These are phyloP conservation scores for Phytopythium helicoides DNA, from an alignment of 352 stramenopile species.

Conservation along the genomic window DNA sequence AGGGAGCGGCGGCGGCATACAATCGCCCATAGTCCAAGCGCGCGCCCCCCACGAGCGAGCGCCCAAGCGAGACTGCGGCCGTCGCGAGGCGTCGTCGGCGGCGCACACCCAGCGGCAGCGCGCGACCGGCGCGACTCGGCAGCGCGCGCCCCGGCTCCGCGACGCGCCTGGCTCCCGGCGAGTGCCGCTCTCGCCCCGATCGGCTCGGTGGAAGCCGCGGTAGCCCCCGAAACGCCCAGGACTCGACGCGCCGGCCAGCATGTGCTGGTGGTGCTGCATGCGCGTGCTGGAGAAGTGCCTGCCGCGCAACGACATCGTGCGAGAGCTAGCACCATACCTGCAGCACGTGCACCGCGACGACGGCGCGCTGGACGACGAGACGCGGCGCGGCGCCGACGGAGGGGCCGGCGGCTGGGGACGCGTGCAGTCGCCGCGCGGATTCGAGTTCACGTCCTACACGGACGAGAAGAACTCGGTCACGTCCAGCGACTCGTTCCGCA, in stretches of 20 bases:
- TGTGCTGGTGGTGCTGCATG: constrained; percentile 91
- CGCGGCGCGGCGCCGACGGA: constrained; percentile 32
- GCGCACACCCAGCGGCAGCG: background rate
- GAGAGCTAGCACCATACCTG: constrained; percentile 80
- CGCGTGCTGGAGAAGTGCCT: constrained; percentile 83
- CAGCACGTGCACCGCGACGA: constrained; percentile 84
- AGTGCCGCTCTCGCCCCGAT: no score
- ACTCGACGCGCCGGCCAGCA: no score
- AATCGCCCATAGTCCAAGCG: background rate
- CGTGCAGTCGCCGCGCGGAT: constrained; percentile 36
- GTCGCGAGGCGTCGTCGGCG: background rate
- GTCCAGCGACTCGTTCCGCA: constrained; percentile 58
- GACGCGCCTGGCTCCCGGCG: background rate
- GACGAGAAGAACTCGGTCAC: constrained; percentile 59
- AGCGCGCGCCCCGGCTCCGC: no score
- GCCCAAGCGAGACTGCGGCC: no score
- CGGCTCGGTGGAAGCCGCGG: background rate
- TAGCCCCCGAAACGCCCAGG: background rate
- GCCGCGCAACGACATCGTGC: constrained; percentile 85
- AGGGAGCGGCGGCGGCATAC: background rate
- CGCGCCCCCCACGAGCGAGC: no score
- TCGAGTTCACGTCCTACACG: constrained; percentile 43
- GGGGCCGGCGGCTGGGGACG: constrained; percentile 36
- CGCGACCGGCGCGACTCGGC: no score
- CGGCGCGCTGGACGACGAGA: constrained; percentile 50